Percentiles rank a stretch among this genome's conserved stretches.
These are phyloP conservation scores for Alternaria panax DNA, from an alignment of 2,329 filamentous ascomycete species.

Conservation along the genomic window DNA sequence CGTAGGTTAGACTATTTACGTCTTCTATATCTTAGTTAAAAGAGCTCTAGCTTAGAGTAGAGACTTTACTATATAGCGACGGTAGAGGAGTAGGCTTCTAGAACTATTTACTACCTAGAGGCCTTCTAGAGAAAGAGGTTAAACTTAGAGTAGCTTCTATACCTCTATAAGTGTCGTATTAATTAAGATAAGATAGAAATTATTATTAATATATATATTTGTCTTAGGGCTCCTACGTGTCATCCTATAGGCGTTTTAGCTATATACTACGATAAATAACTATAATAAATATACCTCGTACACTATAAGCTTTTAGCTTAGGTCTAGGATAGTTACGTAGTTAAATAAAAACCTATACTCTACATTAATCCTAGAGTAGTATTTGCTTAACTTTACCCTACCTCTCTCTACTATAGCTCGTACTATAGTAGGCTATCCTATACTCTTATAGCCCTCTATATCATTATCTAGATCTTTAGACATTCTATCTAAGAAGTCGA, in stretches of 20 bases:
- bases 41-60: neutral
- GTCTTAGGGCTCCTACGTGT: neutral
- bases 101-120: neutral
- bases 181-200: constrained; percentile 9
- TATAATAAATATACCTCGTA: constrained; percentile 13
- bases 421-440: neutral
- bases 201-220: constrained; percentile 3
- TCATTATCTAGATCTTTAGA: neutral
- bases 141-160: no score
- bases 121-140: neutral
- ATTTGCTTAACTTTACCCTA: neutral
- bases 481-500: neutral
- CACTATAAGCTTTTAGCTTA: constrained; percentile 1
- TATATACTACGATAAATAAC: constrained; percentile 11
- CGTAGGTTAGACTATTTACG: neutral
- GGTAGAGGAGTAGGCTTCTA: neutral
- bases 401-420: neutral
- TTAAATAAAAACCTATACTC: neutral
- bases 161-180: neutral
- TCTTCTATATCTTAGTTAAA: neutral
- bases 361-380: neutral
- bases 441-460: neutral
- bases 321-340: neutral
- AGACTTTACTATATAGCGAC: neutral
- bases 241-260: neutral